Conservation (phyloP, 495 filamentous ascomycete genomes). For the Aspergillus baeticus region DNA sequence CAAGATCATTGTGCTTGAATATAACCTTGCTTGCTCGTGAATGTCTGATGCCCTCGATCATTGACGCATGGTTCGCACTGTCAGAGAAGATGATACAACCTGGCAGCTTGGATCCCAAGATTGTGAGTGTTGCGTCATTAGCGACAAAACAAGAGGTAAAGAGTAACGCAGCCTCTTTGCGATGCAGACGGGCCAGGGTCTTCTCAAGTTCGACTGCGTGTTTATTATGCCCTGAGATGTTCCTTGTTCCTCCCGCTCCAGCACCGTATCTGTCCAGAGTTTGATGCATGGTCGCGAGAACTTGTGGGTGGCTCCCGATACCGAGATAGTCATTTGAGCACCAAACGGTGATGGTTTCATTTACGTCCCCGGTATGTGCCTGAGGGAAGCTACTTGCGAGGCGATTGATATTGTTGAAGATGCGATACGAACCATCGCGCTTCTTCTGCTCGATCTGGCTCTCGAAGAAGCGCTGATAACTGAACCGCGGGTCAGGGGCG, state of each 20-base stretch:
- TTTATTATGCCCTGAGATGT: slow-evolving; percentile 96
- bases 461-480: no score
- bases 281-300: slow-evolving; percentile 88
- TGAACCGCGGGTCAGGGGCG: no score
- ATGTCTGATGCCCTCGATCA: slow-evolving; percentile 99
- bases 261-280: slow-evolving; percentile 94
- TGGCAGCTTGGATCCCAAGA: slow-evolving; percentile 91
- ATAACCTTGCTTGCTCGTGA: slow-evolving; percentile 97
- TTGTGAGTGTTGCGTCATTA: slow-evolving; percentile 96
- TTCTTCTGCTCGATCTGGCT: no score
- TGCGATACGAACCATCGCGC: slow-evolving; percentile 98
- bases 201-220: slow-evolving; percentile 85
- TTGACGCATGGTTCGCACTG: slow-evolving; percentile 94
- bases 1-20: slow-evolving; percentile 95
- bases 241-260: slow-evolving; percentile 91
- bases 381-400: slow-evolving; percentile 93
- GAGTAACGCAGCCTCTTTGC: slow-evolving; percentile 88
- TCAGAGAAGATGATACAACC: slow-evolving; percentile 96
- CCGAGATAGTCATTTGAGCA: slow-evolving; percentile 99
- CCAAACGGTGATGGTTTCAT: slow-evolving; percentile 94
- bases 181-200: slow-evolving; percentile 82
- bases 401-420: slow-evolving; percentile 99
- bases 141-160: slow-evolving; percentile 98
- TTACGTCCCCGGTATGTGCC: slow-evolving; percentile 80
- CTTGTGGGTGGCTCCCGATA: slow-evolving; percentile 89